Base-by-base conservation (phyloP, 108 stramenopile genomes). In the Cyclotella cryptica region DNA sequence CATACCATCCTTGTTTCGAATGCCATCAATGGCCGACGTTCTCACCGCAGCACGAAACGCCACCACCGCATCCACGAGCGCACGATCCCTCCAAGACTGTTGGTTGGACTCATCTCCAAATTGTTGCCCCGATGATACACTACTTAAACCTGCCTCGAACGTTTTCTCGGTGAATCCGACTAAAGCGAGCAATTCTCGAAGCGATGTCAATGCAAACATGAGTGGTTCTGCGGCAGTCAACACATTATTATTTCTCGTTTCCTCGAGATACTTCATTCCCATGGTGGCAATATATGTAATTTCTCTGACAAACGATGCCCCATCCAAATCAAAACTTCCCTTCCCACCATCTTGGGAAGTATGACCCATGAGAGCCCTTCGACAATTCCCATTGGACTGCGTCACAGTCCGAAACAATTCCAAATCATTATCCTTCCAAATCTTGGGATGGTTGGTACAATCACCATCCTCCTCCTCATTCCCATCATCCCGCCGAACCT, bases 121-220 rank as follows among this genome's bases (percentile, higher is more conserved):
- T 27, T 47, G 35, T 40, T 62, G 28, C 27, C 17, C 30, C 19
- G 43, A 64, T 10, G 76, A 30, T 10, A 15, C 66, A 18, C n/a
- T 44, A 24, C 67, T 44, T n/a, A 66, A 59, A 21, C 94, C 92
- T 42, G 90, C 91, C 14, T 76, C 41, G 5, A 83, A 83, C 7
- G 92, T 93, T 22, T 51, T 70, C 10, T 75, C 44, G 0, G 90
- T 82, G 68, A 96, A 96, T 24, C 95, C 95, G 41, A 96, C 90
- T 43, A 91, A 28, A 10, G 77, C 45, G 22, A 93, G 57, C 3
- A 81, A 79, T 2, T 80, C 68, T 13, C 94, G 85, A 45, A 90
- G 24, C 9, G 69, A 65, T 26, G 72, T 52, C 10, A 93, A n/a
- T 19, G 74, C 79, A 29, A 79, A 71, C 46, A 57, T 51, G 15